A percentile compares a stretch with the other conserved stretches of the same genome.
These are phyloP conservation scores for Exophiala bonariae DNA, from an alignment of 2,329 filamentous ascomycete species.

Conservation along the genomic window DNA sequence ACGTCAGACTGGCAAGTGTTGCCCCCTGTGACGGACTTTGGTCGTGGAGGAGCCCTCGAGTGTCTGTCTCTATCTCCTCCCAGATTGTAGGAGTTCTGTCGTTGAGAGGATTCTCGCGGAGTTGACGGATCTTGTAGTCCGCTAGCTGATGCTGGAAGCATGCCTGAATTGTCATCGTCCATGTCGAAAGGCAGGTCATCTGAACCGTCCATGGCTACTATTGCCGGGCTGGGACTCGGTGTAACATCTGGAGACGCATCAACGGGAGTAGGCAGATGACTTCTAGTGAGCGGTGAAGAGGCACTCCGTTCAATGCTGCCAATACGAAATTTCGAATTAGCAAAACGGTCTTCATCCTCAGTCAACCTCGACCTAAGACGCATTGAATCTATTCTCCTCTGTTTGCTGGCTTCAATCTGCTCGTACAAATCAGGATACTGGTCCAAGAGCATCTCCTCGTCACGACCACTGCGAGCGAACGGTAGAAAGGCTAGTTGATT, in stretches of 20 bases:
- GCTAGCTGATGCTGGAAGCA: slow-evolving; percentile 8
- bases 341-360: slow-evolving; percentile 65
- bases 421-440: slow-evolving; percentile 47
- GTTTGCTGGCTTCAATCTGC: slow-evolving; percentile 45
- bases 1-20: not conserved
- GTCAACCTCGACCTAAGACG: slow-evolving; percentile 63
- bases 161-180: slow-evolving; percentile 67
- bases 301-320: slow-evolving; percentile 64
- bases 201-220: slow-evolving; percentile 60
- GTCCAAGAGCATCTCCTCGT: slow-evolving; percentile 55
- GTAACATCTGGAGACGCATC: slow-evolving; percentile 16
- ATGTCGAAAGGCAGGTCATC: slow-evolving; percentile 89
- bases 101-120: not conserved
- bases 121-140: not conserved
- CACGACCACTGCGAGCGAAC: slow-evolving; percentile 72
- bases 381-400: slow-evolving; percentile 73
- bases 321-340: slow-evolving; percentile 58
- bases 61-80: too few relatives aligned
- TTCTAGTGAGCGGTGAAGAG: slow-evolving; percentile 13
- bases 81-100: not conserved
- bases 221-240: slow-evolving; percentile 53
- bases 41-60: too few relatives aligned
- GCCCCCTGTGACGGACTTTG: too few relatives aligned
- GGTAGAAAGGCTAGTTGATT: slow-evolving; percentile 80
- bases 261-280: slow-evolving; percentile 2